Base-by-base conservation (phyloP, 2,329 filamentous ascomycete genomes). In the Periconia sp. region DNA sequence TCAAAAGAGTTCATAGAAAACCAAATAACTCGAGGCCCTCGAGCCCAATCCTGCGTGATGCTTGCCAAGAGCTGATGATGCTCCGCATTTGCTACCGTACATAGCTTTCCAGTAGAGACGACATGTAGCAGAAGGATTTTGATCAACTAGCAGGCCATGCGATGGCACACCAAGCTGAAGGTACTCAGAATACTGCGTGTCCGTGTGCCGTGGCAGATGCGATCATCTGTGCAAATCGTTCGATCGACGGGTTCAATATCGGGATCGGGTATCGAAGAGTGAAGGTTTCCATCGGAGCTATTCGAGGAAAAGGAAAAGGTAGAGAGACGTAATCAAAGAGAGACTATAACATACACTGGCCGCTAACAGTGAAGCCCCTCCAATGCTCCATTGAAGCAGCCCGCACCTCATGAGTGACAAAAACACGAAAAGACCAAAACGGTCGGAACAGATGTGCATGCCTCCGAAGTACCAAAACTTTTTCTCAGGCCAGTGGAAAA, bases 291-390 rank as follows among this genome's bases (percentile, higher is more conserved):
- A 23, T 43, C 30, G 43, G 33, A 35, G 30, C 19, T 27, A 45
- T 31, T 17, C 14, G 43, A 45, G 14, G 23, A 18, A 37, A 37
- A 37, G n/a, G 27, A 20, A 41, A 40, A 20, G 18, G 37, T 23
- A 40, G 40, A 42, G n/a, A 20, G 43, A 42, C 31, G 45, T 33
- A 44, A 27, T 53, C 51, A 62, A 57, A 41, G 59, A 63, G 54
- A 62, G 59, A 62, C 54, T 64, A 59, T 61, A 61, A 54, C 57
- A 47, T 64, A 64, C 61, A 64, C 55, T 51, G 46, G 49, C 44
- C 43, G 45, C 49, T 15, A n/a, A 17, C 30, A 10, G n/a, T 45
- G 42, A 13, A 45, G 19, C 19, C 19, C 17, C 41, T 18, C n/a
- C 15, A 11, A 11, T 18, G 19, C 19, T 23, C 20, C 42, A 33